A percentile compares a stretch with the other conserved stretches of the same genome.
These are phyloP conservation scores for Fusarium sp. DNA, from an alignment of 2,329 filamentous ascomycete genomes.

Conservation along the genomic window DNA sequence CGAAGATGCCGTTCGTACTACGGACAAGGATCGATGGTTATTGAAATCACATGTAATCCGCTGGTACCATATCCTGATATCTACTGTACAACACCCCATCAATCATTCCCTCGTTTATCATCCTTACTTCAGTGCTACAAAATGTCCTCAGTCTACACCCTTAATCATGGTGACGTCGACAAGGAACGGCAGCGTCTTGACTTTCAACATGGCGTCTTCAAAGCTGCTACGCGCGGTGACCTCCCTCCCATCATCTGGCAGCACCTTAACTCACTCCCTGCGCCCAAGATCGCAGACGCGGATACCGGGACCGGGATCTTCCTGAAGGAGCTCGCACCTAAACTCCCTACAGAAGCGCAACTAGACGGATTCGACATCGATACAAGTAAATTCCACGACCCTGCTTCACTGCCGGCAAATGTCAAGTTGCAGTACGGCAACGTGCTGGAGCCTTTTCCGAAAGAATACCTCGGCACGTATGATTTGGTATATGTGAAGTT, in stretches of 20 bases:
- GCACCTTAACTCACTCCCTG: rapidly evolving
- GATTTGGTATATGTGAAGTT: not conserved
- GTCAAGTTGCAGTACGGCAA: not conserved
- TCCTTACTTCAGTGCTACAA: rapidly evolving
- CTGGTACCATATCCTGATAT: too few species aligned
- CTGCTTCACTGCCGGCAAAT: not conserved
- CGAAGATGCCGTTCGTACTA: not conserved
- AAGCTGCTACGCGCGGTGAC: rapidly evolving
- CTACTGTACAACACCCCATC: too few species aligned
- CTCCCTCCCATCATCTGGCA: not conserved
- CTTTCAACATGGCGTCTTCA: not conserved
- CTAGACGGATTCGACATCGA: not conserved
- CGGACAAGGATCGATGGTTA: not conserved
- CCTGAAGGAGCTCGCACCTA: not conserved
- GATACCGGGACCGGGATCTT: not conserved
- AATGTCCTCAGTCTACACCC: not conserved
- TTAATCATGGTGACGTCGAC: not conserved
- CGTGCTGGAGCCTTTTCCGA: not conserved
- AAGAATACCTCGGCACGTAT: rapidly evolving
- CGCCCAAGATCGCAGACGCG: not conserved
- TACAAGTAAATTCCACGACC: rapidly evolving
- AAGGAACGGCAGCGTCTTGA: not conserved
- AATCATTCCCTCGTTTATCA: rapidly evolving
- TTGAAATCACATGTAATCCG: too few species aligned
- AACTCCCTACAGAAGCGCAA: rapidly evolving